Base-by-base conservation (phyloP, 2,329 filamentous ascomycete genomes). In the Chaetomium sp. region DNA sequence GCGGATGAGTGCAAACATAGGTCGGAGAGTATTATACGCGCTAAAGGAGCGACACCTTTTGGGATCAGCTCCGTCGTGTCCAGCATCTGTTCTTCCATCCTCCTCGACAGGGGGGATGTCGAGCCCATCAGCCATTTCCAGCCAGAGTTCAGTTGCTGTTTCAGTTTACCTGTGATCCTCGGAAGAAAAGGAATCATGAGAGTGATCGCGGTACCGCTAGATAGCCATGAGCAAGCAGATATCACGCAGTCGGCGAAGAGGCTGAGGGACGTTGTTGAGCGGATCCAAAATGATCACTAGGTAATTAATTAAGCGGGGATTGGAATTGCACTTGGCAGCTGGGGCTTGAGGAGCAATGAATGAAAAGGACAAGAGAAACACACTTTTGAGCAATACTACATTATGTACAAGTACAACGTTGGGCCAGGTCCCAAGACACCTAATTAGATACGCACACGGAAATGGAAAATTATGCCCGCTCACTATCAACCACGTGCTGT, bases 11-110 rank as follows among this genome's bases (percentile, higher is more conserved):
- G 76, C 52, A 74, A 71, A 43, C 67, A 73, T n/a, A 76, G 73
- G 40, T 73, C 76, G 0, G 71, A 74, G 7, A 70, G 67, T 10
- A 79, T 80, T 58, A 74, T 79, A 46, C 67, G 71, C 19, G 70
- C 72, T 9, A 80, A 81, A 64, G 77, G 77, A 0, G 72, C 75
- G 34, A 80, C 74, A 0, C 71, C 75, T 0, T 79, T 74, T 59
- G 78, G 78, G 9, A 76, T 79, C 46, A 77, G 73, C 7, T 74
- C 75, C 34, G 70, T 78, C 4, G 70, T 76, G 2, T 69, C 73
- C 1, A 72, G 69, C 43, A 76, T 80, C 53, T 80, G 77, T 65
- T 71, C 73, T 55, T 76, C 76, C 10, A 76, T 81, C 11, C 63
- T 79, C 10, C 72, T 71, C 46, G 77, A 80, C 61, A 69, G 74